phyloP scores from a whole-genome alignment of 441 rosid genomes.

The Corymbia citriodora region DNA sequence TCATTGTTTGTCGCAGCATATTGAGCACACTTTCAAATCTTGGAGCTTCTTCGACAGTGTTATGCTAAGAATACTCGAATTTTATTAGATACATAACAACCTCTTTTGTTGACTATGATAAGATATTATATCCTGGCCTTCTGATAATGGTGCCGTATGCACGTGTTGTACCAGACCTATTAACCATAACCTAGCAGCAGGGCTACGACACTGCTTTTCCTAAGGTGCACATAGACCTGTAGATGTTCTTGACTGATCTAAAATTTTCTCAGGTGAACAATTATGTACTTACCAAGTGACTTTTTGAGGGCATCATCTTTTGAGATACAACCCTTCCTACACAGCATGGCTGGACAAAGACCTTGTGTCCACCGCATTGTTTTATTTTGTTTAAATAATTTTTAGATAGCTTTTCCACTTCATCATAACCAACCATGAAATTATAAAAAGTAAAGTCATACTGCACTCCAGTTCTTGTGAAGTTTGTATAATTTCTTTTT shows the following conservation, averaged over 20 bases:
- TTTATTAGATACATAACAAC: background rate
- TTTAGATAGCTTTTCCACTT: background rate
- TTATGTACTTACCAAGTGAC: background rate
- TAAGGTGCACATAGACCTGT: background rate
- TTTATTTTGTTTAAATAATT: background rate
- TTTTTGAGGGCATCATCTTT: background rate
- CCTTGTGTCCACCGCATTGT: background rate
- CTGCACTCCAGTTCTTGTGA: background rate
- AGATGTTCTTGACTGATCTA: background rate
- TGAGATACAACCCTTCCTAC: background rate
- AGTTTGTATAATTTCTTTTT: background rate
- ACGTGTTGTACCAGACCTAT: background rate
- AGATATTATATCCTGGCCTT: background rate
- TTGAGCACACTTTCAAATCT: background rate
- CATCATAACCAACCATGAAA: background rate
- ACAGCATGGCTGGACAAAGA: background rate
- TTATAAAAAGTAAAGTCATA: background rate
- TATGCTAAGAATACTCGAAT: background rate
- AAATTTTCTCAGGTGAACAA: background rate
- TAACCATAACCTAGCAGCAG: background rate
- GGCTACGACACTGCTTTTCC: background rate
- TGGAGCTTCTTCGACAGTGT: background rate
- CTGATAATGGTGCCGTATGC: background rate
- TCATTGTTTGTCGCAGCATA: background rate
- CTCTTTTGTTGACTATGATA: background rate